Conservation (phyloP, 2,329 filamentous ascomycete genomes). For the Cercospora beticola region DNA sequence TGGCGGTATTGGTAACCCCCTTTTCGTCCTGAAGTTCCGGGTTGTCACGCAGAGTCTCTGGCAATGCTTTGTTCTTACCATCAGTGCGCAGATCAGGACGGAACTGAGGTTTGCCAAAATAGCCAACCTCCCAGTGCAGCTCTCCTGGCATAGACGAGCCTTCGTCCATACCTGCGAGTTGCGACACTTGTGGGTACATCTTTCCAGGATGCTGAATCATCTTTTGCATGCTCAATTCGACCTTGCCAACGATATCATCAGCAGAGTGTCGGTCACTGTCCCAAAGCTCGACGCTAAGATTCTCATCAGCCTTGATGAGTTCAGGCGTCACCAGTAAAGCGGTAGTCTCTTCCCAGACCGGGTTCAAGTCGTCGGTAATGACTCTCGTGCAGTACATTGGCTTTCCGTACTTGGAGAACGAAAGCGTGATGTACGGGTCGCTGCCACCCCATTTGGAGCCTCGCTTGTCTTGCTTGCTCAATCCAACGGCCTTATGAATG, state of each 20-base stretch:
- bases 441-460: slow-evolving; percentile 84
- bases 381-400: slow-evolving; percentile 97
- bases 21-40: slow-evolving; percentile 85
- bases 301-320: slow-evolving; percentile 89
- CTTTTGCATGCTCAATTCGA: slow-evolving; percentile 90
- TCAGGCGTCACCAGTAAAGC: slow-evolving; percentile 85
- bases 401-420: slow-evolving; percentile 95
- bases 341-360: slow-evolving; percentile 84
- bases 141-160: slow-evolving; percentile 89
- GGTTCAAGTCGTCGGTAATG: slow-evolving; percentile 91
- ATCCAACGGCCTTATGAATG: slow-evolving; percentile 80
- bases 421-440: slow-evolving; percentile 92
- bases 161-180: slow-evolving; percentile 76
- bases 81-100: slow-evolving; percentile 80
- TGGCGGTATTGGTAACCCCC: slow-evolving; percentile 67
- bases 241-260: slow-evolving; percentile 92
- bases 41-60: slow-evolving; percentile 69
- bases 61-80: slow-evolving; percentile 77
- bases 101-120: slow-evolving; percentile 88
- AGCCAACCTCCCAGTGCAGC: slow-evolving; percentile 94
- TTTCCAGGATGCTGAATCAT: slow-evolving; percentile 91
- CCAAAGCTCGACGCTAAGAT: slow-evolving; percentile 91
- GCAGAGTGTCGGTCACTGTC: slow-evolving; percentile 90
- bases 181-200: slow-evolving; percentile 88
- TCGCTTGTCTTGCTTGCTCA: slow-evolving; percentile 87